Base-by-base conservation (phyloP, 2,329 filamentous ascomycete species). In the Aureobasidium sp. region DNA sequence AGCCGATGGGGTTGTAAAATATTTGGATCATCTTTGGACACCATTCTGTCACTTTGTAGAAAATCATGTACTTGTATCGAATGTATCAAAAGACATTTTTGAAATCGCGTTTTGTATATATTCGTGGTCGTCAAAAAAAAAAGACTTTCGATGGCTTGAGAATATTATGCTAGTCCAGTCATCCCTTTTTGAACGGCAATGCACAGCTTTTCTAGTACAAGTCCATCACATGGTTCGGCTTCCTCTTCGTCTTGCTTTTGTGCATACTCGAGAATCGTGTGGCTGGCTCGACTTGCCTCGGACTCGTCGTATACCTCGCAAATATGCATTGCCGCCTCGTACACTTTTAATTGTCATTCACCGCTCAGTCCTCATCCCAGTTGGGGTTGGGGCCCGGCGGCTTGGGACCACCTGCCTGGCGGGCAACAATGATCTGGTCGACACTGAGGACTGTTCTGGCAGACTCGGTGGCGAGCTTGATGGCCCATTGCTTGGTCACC, bases 361-460 rank as follows among this genome's bases (percentile, higher is more conserved):
- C 34, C 49, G 45, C 44, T 60, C 55, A 63, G 71, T 88, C 86
- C 70, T 87, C 84, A 74, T 88, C 86, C 86, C 86, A 87, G 72
- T 85, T 85, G 49, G 92, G 88, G 78, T 97, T 97, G 68, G 91
- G 94, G 51, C 89, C 92, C 34, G 94, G 94, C 62, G 93, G 93
- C 83, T 99, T 99, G 25, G 95, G 94, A 41, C 94, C 94, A 72
- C 94, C 94, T 52, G 95, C 94, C 79, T 97, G 94, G 78, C 93
- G 87, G 66, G 95, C 92, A 63, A 99, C 94, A 73, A 99, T 99
- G 73, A 99, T 99, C 79, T 99, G 95, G 77, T 99, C 94, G 42
- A 99, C 94, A 52, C 91, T 96, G 67, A 99, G 81, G 34, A 99
- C 89, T 52, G 94, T 99, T 70, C 94, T 85, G 59, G 91, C 93